These are phyloP conservation scores for Plectosphaerella sp. DNA, from an alignment of 2,329 filamentous ascomycete species.

Conservation along the genomic window DNA sequence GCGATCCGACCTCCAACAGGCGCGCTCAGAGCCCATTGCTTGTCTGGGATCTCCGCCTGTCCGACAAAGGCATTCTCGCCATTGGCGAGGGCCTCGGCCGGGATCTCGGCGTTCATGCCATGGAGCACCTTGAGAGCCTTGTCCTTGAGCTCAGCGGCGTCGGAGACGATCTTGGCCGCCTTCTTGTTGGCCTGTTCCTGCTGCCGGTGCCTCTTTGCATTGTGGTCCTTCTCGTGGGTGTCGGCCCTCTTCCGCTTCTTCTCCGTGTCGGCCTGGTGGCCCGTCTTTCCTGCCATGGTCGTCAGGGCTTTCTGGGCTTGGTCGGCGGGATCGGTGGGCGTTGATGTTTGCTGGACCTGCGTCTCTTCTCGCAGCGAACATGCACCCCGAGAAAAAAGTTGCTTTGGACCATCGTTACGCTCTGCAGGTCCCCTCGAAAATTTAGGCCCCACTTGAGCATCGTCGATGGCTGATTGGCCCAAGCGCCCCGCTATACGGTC, in stretches of 20 bases:
- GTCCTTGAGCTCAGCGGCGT: slow-evolving; percentile 8
- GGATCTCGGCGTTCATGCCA: slow-evolving; percentile 7
- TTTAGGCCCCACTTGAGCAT: slow-evolving; percentile 11
- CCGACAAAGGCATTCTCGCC: slow-evolving; percentile 6
- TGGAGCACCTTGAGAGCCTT: slow-evolving; percentile 11
- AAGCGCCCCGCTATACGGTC: slow-evolving; percentile 1
- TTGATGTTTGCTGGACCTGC: neutral
- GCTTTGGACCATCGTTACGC: neutral
- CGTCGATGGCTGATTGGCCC: slow-evolving; percentile 1
- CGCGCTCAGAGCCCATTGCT: slow-evolving; percentile 54
- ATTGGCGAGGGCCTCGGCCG: slow-evolving; percentile 7
- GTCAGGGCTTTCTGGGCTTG: neutral
- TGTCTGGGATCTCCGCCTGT: slow-evolving; percentile 2
- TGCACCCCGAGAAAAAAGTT: slow-evolving; percentile 11
- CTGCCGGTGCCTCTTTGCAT: slow-evolving; percentile 31
- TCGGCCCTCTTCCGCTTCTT: slow-evolving; percentile 44
- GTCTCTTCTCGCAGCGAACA: neutral
- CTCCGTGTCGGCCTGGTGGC: slow-evolving; percentile 26
- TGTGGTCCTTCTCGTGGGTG: slow-evolving; percentile 32
- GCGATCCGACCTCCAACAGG: slow-evolving; percentile 63
- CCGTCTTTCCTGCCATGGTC: slow-evolving; percentile 29
- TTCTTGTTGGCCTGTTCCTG: slow-evolving; percentile 18
- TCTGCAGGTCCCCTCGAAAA: slow-evolving; percentile 11
- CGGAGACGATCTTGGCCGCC: slow-evolving; percentile 1
- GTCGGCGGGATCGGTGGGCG: neutral